Conservation (phyloP, 2,329 filamentous ascomycete species). For the Cryphonectria nitschkei region DNA sequence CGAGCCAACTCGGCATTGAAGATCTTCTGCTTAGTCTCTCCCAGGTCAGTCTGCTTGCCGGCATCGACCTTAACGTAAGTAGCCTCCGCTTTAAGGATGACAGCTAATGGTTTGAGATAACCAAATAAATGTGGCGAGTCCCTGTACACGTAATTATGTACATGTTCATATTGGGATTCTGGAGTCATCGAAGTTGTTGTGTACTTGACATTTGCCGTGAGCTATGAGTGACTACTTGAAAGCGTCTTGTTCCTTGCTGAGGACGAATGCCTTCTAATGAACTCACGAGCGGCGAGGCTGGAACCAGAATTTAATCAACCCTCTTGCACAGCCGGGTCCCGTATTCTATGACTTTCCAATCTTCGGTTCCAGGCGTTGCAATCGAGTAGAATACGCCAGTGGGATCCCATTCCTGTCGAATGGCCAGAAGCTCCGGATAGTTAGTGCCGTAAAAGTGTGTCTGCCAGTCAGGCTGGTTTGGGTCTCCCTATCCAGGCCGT, state of each 20-base stretch:
- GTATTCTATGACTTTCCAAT: conserved; percentile 38
- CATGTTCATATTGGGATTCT: background rate
- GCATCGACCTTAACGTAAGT: background rate
- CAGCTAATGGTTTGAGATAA: no score
- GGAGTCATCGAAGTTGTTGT: background rate
- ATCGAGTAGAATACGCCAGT: conserved; percentile 31
- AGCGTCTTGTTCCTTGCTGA: background rate
- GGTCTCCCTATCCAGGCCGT: conserved; percentile 36
- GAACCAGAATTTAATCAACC: background rate
- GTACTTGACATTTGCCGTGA: background rate
- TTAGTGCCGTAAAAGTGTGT: conserved; percentile 13
- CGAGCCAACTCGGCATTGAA: background rate
- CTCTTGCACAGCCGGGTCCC: conserved; percentile 35
- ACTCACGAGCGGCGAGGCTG: background rate
- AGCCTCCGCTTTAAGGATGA: background rate
- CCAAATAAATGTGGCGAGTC: background rate
- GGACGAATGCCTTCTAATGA: background rate
- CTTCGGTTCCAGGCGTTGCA: conserved; percentile 35
- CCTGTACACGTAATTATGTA: background rate
- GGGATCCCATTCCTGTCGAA: conserved; percentile 37
- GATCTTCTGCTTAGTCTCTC: background rate
- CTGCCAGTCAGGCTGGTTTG: conserved; percentile 33
- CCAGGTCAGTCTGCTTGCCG: background rate
- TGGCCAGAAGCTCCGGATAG: conserved; percentile 30
- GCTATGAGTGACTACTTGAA: background rate